These are phyloP conservation scores for Drosera spatulata DNA, from an alignment of 179 eudicot genomes.

Conservation along the genomic window DNA sequence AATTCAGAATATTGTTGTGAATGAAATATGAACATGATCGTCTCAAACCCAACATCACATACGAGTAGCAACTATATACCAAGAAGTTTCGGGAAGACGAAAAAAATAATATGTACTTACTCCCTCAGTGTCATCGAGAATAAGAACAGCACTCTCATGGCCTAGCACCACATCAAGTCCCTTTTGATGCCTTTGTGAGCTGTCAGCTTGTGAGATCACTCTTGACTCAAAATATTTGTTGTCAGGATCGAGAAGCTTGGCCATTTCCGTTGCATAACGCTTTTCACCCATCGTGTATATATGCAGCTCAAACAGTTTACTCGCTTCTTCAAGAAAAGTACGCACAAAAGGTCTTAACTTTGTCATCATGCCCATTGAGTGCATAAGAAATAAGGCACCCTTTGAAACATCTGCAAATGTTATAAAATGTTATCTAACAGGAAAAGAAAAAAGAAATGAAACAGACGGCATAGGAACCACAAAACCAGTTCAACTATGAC, in stretches of 20 bases:
- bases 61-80: neutral
- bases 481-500: neutral
- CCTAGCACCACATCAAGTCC: slow-evolving; percentile 92
- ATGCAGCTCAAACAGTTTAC: slow-evolving; percentile 78
- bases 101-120: slow-evolving; percentile 28
- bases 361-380: slow-evolving; percentile 75
- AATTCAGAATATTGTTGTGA: too few species aligned
- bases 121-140: slow-evolving; percentile 88
- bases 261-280: slow-evolving; percentile 78
- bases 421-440: slow-evolving; percentile 2
- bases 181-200: slow-evolving; percentile 73
- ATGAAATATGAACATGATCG: neutral
- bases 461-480: neutral
- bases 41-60: neutral
- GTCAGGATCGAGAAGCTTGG: slow-evolving; percentile 69
- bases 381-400: slow-evolving; percentile 61
- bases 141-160: slow-evolving; percentile 70
- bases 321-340: slow-evolving; percentile 68
- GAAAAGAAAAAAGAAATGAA: neutral
- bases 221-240: slow-evolving; percentile 53
- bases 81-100: neutral
- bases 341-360: slow-evolving; percentile 94
- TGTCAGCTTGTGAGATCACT: slow-evolving; percentile 79
- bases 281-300: slow-evolving; percentile 96
- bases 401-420: slow-evolving; percentile 42